Conservation (phyloP, 371 early-diverging fungal species). For the Actinomortierella wolfii region DNA sequence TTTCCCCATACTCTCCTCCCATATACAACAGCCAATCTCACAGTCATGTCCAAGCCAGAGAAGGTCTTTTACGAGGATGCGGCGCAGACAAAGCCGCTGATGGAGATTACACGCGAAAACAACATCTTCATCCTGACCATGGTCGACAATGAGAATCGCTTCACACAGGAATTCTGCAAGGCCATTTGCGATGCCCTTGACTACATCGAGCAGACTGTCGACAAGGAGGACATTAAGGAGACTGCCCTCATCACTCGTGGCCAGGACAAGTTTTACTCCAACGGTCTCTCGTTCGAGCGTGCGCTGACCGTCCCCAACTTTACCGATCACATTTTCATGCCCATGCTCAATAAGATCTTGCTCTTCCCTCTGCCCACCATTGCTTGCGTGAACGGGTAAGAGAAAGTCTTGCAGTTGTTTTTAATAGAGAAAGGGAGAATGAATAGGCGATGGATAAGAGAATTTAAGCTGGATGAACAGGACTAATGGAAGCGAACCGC, state of each 20-base stretch:
- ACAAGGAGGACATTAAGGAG: constrained; percentile 36
- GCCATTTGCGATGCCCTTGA: constrained; percentile 66
- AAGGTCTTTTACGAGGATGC: constrained; percentile 8
- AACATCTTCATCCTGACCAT: constrained; percentile 64
- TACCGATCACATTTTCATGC: constrained; percentile 30
- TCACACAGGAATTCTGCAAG: constrained; percentile 62
- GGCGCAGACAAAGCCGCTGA: constrained; percentile 39
- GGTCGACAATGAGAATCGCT: constrained; percentile 71
- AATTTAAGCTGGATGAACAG: too few relatives aligned
- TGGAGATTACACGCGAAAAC: constrained; percentile 59
- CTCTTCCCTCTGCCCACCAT: constrained; percentile 76
- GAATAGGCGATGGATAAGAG: too few relatives aligned
- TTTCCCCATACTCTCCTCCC: not conserved
- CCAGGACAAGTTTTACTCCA: constrained; percentile 76
- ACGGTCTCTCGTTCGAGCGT: constrained; percentile 72
- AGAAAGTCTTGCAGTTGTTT: not conserved
- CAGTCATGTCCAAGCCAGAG: constrained; percentile 6
- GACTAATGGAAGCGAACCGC: too few relatives aligned
- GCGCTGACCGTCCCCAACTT: constrained; percentile 52
- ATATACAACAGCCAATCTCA: not conserved
- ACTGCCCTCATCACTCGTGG: constrained; percentile 67
- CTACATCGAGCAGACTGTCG: constrained; percentile 56
- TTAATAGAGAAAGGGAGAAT: too few relatives aligned
- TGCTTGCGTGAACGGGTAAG: constrained; percentile 79
- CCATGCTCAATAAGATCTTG: constrained; percentile 40